These are phyloP conservation scores for Penicillium simplicissimum DNA, from an alignment of 495 filamentous ascomycete genomes.

Conservation along the genomic window DNA sequence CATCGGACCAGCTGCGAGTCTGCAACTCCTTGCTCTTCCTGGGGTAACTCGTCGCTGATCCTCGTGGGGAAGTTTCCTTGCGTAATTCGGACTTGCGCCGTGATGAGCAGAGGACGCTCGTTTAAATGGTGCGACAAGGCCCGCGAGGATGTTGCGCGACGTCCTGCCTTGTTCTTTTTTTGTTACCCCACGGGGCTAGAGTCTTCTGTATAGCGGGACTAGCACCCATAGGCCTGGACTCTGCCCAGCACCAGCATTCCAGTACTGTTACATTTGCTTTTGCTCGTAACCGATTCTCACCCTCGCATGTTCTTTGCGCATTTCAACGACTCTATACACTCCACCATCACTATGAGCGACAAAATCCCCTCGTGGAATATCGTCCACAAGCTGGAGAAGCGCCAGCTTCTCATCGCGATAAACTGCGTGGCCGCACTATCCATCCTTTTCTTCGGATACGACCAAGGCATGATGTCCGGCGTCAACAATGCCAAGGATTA, in stretches of 20 bases:
- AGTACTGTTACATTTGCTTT: background rate
- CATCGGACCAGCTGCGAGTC: slow-evolving; percentile 6
- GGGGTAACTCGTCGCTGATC: slow-evolving; percentile 22
- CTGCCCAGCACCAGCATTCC: background rate
- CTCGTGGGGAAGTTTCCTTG: slow-evolving; percentile 20
- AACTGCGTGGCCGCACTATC: slow-evolving; percentile 63
- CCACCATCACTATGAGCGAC: slow-evolving; percentile 41
- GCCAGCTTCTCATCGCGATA: slow-evolving; percentile 61
- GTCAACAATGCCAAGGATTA: slow-evolving; percentile 69
- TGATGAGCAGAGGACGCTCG: background rate
- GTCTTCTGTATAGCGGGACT: background rate
- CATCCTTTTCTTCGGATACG: slow-evolving; percentile 65
- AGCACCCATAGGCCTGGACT: background rate
- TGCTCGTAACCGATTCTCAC: no score
- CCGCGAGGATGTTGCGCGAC: slow-evolving; percentile 5
- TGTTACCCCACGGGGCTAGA: slow-evolving; percentile 11
- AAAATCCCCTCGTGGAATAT: slow-evolving; percentile 57
- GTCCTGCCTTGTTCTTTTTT: background rate
- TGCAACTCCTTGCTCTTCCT: slow-evolving; percentile 14
- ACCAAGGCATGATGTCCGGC: slow-evolving; percentile 75
- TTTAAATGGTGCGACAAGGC: slow-evolving; percentile 11
- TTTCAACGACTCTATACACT: background rate
- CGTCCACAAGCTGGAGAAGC: slow-evolving; percentile 62
- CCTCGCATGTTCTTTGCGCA: background rate
- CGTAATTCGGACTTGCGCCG: slow-evolving; percentile 14